These are phyloP conservation scores for Dictyostelium firmibasis DNA, from an alignment of 78 protist genomes.

Conservation along the genomic window DNA sequence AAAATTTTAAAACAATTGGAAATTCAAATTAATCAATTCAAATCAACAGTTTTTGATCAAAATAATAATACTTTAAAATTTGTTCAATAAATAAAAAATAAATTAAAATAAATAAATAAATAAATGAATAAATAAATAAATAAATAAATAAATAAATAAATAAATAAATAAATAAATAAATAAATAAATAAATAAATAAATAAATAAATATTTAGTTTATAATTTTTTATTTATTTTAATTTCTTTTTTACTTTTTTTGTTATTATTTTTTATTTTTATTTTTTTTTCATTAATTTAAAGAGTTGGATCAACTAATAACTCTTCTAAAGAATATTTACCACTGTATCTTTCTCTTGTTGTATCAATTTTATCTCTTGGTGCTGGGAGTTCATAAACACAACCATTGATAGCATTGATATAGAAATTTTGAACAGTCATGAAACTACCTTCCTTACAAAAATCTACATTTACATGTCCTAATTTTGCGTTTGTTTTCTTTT, in stretches of 20 bases:
- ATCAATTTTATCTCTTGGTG: not conserved
- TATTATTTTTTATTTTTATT: not conserved
- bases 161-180: too few relatives aligned
- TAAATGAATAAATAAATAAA: too few relatives aligned
- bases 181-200: too few relatives aligned
- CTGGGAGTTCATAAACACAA: not conserved
- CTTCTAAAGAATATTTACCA: constrained; percentile 5
- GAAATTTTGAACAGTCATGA: not conserved
- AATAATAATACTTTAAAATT: too few relatives aligned
- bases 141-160: too few relatives aligned
- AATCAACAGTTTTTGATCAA: too few relatives aligned
- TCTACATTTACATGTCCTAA: constrained; percentile 5
- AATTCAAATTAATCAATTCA: too few relatives aligned
- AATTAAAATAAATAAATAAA: too few relatives aligned
- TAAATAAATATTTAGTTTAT: too few relatives aligned
- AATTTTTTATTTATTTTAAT: too few relatives aligned
- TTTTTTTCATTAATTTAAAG: not conserved
- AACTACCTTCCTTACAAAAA: constrained; percentile 16
- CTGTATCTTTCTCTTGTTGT: not conserved
- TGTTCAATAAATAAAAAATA: too few relatives aligned
- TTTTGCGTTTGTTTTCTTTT: not conserved
- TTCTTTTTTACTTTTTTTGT: not conserved
- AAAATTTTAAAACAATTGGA: not conserved
- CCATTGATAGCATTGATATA: not conserved
- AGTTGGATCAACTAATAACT: not conserved